A percentile compares a stretch with the other conserved stretches of the same genome.
Conservation (phyloP, 2,329 filamentous ascomycete species). For the Leptographium lundbergii region DNA sequence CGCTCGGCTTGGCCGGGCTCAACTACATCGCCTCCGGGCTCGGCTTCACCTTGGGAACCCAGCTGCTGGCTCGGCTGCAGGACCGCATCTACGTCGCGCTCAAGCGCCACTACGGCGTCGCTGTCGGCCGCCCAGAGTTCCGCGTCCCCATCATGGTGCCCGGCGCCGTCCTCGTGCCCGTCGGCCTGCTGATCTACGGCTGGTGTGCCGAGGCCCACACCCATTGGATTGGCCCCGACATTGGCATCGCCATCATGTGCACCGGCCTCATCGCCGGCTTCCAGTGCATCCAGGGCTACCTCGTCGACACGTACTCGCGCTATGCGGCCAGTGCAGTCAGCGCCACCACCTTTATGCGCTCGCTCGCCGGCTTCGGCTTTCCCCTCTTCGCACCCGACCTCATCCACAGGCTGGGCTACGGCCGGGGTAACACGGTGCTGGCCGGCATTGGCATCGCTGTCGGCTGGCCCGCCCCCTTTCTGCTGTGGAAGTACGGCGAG, state of each 20-base stretch:
- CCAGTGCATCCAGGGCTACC: slow-evolving; percentile 32
- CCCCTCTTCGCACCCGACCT: slow-evolving; percentile 36
- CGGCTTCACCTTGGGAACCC: slow-evolving; percentile 26
- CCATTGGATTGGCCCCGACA: slow-evolving; percentile 33
- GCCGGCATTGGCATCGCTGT: slow-evolving; percentile 28
- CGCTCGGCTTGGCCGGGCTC: slow-evolving; percentile 21
- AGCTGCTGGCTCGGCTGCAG: slow-evolving; percentile 34
- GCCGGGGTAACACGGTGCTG: slow-evolving; percentile 29
- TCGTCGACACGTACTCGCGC: slow-evolving; percentile 33
- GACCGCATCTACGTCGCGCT: slow-evolving; percentile 32
- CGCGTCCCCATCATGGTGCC: slow-evolving; percentile 29
- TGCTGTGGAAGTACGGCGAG: slow-evolving; percentile 32
- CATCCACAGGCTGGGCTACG: slow-evolving; percentile 29
- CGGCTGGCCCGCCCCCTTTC: slow-evolving; percentile 27
- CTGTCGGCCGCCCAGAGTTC: slow-evolving; percentile 26
- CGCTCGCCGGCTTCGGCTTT: slow-evolving; percentile 36
- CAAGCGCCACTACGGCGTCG: slow-evolving; percentile 23
- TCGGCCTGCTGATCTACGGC: slow-evolving; percentile 32
- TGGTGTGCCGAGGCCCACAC: slow-evolving; percentile 29
- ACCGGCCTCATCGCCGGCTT: slow-evolving; percentile 27
- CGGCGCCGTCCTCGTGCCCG: slow-evolving; percentile 26
- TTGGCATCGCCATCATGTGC: slow-evolving; percentile 27
- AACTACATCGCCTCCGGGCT: slow-evolving; percentile 25
- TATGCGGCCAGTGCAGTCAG: slow-evolving; percentile 33
- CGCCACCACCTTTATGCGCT: slow-evolving; percentile 30